phyloP scores from a whole-genome alignment of 352 stramenopile species.

The Phytophthora melonis region DNA sequence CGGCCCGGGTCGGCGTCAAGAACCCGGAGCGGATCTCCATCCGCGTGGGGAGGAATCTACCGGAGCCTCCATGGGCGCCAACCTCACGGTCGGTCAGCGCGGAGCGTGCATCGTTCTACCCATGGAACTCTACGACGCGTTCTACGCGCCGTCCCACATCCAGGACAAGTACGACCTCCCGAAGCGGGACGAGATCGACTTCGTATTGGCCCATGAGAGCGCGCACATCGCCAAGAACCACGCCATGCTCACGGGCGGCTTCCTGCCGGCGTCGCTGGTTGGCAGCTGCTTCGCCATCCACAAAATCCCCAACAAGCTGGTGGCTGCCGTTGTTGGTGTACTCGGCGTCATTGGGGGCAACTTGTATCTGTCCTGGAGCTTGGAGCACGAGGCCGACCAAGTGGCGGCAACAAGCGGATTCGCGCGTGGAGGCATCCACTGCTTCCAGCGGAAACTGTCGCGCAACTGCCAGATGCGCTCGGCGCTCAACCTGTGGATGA shows the following conservation, averaged over 20 bases:
- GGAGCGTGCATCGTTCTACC: slow-evolving; percentile 80
- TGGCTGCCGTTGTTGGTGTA: slow-evolving; percentile 59
- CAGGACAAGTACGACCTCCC: slow-evolving; percentile 67
- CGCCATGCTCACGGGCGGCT: slow-evolving; percentile 65
- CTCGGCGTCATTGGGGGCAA: slow-evolving; percentile 61
- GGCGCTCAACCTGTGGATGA: slow-evolving; percentile 69
- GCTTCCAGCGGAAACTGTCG: slow-evolving; percentile 78
- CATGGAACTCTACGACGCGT: slow-evolving; percentile 83
- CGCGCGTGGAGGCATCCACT: slow-evolving; percentile 71
- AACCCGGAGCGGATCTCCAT: slow-evolving; percentile 76
- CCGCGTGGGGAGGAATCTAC: slow-evolving; percentile 65
- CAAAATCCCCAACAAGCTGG: slow-evolving; percentile 81
- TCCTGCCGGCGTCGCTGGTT: slow-evolving; percentile 73
- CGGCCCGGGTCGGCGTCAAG: slow-evolving; percentile 68
- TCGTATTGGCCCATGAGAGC: slow-evolving; percentile 85
- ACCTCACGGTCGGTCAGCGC: slow-evolving; percentile 60
- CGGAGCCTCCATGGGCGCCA: slow-evolving; percentile 72
- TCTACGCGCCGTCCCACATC: slow-evolving; percentile 61
- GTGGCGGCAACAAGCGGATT: slow-evolving; percentile 75
- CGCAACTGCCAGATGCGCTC: slow-evolving; percentile 79
- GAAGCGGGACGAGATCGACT: slow-evolving; percentile 80
- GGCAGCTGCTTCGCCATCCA: slow-evolving; percentile 61
- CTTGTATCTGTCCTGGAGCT: slow-evolving; percentile 76
- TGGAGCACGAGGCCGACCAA: slow-evolving; percentile 86
- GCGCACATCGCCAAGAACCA: slow-evolving; percentile 88